These are phyloP conservation scores for Stagonosporopsis chrysanthemi DNA, from an alignment of 2,329 filamentous ascomycete species.

Conservation along the genomic window DNA sequence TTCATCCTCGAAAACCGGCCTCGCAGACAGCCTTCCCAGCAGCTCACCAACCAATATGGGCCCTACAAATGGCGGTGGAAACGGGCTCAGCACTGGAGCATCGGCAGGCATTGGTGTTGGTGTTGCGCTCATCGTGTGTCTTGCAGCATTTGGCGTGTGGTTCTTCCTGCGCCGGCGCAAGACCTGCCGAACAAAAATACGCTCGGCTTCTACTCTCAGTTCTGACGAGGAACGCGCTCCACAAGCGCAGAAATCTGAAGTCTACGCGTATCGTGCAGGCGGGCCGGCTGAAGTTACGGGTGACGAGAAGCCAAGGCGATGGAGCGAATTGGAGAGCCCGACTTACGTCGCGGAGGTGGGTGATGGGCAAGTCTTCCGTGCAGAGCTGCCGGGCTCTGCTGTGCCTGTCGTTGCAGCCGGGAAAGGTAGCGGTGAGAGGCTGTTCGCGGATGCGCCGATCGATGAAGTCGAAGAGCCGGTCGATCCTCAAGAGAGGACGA, in stretches of 20 bases:
- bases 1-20: conserved; percentile 8
- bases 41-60: neutral
- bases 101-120: conserved; percentile 29
- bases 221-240: conserved; percentile 25
- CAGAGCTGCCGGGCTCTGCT: conserved; percentile 23
- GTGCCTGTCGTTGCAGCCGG: conserved; percentile 2
- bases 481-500: conserved; percentile 3
- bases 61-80: neutral
- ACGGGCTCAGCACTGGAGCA: conserved; percentile 20
- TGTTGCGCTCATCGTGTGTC: conserved; percentile 21
- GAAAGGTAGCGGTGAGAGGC: conserved; percentile 18
- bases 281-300: neutral
- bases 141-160: conserved; percentile 23
- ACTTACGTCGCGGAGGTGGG: conserved; percentile 13
- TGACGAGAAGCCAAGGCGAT: conserved; percentile 13
- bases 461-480: conserved; percentile 16
- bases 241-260: conserved; percentile 8
- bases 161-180: conserved; percentile 22
- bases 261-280: conserved; percentile 8
- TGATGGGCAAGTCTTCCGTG: conserved; percentile 18
- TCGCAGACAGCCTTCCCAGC: conserved; percentile 9
- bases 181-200: conserved; percentile 10
- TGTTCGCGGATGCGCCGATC: conserved; percentile 24
- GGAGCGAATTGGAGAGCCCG: conserved; percentile 24
- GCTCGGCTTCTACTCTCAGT: conserved; percentile 2